Conservation (phyloP, 768 basidiomycete genomes). For the Candolleomyces eurysporus region DNA sequence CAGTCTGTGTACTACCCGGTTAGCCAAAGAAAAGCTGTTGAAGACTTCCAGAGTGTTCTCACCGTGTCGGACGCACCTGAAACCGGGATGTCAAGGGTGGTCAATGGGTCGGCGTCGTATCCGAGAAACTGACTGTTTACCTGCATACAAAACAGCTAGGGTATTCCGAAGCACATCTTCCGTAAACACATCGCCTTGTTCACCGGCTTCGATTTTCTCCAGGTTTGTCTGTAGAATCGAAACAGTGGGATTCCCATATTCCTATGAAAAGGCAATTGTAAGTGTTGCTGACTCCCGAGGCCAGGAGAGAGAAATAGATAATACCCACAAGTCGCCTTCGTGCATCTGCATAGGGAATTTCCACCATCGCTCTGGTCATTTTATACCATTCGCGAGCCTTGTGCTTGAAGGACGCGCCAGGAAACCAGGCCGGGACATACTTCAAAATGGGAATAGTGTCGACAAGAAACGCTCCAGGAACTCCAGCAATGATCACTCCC, state of each 20-base stretch:
- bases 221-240: conserved; percentile 18
- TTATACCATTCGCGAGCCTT: conserved; percentile 38
- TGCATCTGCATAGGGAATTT: conserved; percentile 32
- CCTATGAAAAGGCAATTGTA: conserved; percentile 4
- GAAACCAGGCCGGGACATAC: conserved; percentile 30
- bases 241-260: conserved; percentile 9
- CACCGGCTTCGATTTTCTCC: conserved; percentile 7
- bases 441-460: conserved; percentile 25
- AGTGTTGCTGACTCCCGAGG: too few species aligned
- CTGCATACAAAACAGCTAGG: conserved; percentile 21
- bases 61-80: conserved; percentile 21
- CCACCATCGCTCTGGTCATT: conserved; percentile 27
- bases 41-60: neutral
- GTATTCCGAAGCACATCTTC: conserved; percentile 20
- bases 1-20: neutral
- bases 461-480: conserved; percentile 30
- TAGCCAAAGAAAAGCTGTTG: too few species aligned
- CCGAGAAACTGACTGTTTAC: conserved; percentile 3
- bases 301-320: too few species aligned
- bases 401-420: conserved; percentile 33
- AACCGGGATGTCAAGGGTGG: neutral
- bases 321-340: conserved; percentile 29
- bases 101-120: neutral
- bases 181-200: conserved; percentile 9
- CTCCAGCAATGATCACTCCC: conserved; percentile 19